A percentile compares a stretch with the other conserved stretches of the same genome.
Evolutionary conservation across 768 basidiomycete species (phyloP).

Genomic region (Rhizopogon sp.): DNA sequence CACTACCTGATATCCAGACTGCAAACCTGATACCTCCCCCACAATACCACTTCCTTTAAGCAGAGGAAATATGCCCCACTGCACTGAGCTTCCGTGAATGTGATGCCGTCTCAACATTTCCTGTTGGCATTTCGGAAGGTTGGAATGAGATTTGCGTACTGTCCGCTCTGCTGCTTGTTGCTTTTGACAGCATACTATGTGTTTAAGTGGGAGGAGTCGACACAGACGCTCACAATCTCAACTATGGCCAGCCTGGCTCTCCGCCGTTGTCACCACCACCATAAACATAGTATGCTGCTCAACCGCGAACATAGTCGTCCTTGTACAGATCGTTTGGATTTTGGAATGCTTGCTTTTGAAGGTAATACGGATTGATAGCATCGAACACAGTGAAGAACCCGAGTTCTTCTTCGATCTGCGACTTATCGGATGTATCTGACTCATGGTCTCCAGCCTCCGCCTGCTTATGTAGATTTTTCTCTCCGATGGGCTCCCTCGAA

Average conservation of each 20-base stretch:
- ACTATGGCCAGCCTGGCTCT: slow-evolving; percentile 25
- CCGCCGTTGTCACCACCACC: slow-evolving; percentile 79
- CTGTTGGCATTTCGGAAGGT: too few relatives aligned
- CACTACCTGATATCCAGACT: too few relatives aligned
- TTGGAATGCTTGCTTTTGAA: slow-evolving; percentile 68
- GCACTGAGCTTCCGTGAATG: too few relatives aligned
- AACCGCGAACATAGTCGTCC: slow-evolving; percentile 41
- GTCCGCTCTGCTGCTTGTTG: too few relatives aligned
- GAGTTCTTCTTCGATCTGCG: slow-evolving; percentile 63
- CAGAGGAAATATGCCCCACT: too few relatives aligned
- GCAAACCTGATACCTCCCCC: too few relatives aligned
- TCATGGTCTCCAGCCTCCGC: slow-evolving; percentile 25
- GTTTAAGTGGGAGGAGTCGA: too few relatives aligned
- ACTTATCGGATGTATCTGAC: slow-evolving; percentile 44
- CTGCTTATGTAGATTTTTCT: slow-evolving; percentile 52
- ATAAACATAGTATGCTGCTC: slow-evolving; percentile 42
- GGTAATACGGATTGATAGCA: slow-evolving; percentile 62
- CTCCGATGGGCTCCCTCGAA: slow-evolving; percentile 68
- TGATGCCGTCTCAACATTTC: too few relatives aligned
- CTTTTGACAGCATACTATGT: too few relatives aligned
- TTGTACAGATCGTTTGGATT: slow-evolving; percentile 50
- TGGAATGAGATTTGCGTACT: too few relatives aligned
- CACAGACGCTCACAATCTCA: slow-evolving; percentile 3
- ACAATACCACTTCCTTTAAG: too few relatives aligned
- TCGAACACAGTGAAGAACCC: slow-evolving; percentile 85